Conservation (phyloP, 139 green algal genomes). For the Yamagishiella unicocca region DNA sequence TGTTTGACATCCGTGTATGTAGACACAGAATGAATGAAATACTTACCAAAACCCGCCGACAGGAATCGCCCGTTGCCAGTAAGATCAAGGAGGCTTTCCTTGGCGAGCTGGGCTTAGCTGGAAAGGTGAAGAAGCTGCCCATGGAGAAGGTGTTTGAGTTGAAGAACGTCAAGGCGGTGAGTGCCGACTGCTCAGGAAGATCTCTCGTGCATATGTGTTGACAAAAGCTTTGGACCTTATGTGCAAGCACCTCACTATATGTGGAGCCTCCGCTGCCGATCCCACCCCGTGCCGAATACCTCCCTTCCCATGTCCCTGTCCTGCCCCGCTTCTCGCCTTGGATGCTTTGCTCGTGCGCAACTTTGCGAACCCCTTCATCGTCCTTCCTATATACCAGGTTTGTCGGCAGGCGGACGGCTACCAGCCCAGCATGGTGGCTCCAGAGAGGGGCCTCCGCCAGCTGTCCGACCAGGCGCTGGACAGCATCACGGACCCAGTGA, state of each 20-base stretch:
- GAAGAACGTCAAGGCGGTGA: slow-evolving; percentile 81
- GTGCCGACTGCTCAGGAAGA: too few relatives aligned
- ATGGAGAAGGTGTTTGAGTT: slow-evolving; percentile 89
- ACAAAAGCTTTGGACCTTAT: too few relatives aligned
- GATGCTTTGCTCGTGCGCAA: background rate
- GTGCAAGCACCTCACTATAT: too few relatives aligned
- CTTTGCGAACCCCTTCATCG: background rate
- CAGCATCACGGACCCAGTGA: slow-evolving; percentile 68
- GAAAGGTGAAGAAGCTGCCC: slow-evolving; percentile 77
- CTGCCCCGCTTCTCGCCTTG: too few relatives aligned
- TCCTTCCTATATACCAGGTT: slow-evolving; percentile 66
- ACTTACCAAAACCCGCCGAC: too few relatives aligned
- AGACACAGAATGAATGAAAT: too few relatives aligned
- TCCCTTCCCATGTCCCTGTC: too few relatives aligned
- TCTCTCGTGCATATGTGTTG: too few relatives aligned
- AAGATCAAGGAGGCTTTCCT: slow-evolving; percentile 85
- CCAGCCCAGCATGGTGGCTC: slow-evolving; percentile 89
- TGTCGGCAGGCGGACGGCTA: slow-evolving; percentile 88
- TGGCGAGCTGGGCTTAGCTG: slow-evolving; percentile 68
- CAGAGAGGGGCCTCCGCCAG: slow-evolving; percentile 86
- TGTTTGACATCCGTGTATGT: too few relatives aligned
- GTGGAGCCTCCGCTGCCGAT: too few relatives aligned
- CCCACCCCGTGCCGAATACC: too few relatives aligned
- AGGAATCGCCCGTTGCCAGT: slow-evolving; percentile 80
- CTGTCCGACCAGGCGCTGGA: slow-evolving; percentile 81